Evolutionary conservation across 1,284 basidiomycete species (phyloP), one percentile per base, ranked within the genome.

Genomic region (Mixia osmundae): DNA sequence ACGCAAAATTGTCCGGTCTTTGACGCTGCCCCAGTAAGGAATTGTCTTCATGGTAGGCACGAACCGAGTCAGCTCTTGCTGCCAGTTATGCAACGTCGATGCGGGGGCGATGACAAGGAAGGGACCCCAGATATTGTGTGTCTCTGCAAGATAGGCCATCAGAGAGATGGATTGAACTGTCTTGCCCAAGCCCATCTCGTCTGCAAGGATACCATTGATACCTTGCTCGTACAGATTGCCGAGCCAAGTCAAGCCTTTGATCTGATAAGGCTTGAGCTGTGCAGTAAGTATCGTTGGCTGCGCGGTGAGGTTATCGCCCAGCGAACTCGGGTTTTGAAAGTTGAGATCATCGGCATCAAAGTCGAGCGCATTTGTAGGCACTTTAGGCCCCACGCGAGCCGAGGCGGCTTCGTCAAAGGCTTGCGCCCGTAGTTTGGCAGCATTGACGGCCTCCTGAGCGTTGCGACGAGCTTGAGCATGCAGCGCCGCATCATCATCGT

Each of bases 31-130:
- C 91, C 91, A 99, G 56, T 99, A 97, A 1, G 91, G 91, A 25
- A 97, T 57, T 1, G 85, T 82, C 57, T 95, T 97, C 44, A 99
- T 67, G 30, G 67, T 66, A 18, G 91, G 91, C 3, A 94, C 83
- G 55, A 99, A 99, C 21, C 82, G 74, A 20, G 80, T 77, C 41
- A 97, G 69, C 58, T 99, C 91, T 54, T 97, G 91, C 56, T 97
- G 89, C 91, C 91, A 99, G 54, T 97, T 97, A 59, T 97, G 91
- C 45, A 99, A 62, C 0, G 91, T 99, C 4, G 89, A 95, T 1
- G 87, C 78, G 1, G 91, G 91, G 1, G 91, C 85, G 34, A 99
- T 91, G 40, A 99, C 87, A n/a, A 99, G 67, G 65, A 99, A 97
- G 12, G 91, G 91, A 0, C 91, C 91, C 91, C 91, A 99, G 43